Evolutionary conservation across 1,284 basidiomycete genomes (phyloP).

Genomic region (Hymenochaete sp.): DNA sequence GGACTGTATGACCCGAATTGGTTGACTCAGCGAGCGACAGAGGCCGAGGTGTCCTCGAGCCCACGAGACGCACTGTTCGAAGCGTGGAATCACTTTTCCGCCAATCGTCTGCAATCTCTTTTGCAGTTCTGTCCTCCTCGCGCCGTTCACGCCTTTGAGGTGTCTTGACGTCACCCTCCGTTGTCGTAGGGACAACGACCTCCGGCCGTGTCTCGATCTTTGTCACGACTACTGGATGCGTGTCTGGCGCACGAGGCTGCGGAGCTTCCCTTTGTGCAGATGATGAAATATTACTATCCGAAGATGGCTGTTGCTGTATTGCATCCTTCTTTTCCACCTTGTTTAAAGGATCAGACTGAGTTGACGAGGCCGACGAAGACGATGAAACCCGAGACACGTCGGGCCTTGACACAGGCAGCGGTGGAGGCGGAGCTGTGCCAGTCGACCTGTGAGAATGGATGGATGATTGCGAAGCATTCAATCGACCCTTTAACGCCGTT

Average conservation of each 20-base stretch:
- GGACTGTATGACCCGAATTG: slow-evolving; percentile 16
- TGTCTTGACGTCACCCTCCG: slow-evolving; percentile 10
- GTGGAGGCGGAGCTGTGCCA: slow-evolving; percentile 8
- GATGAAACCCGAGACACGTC: slow-evolving; percentile 9
- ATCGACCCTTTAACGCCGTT: slow-evolving; percentile 14
- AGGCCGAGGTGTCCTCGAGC: slow-evolving; percentile 16
- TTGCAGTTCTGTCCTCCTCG: slow-evolving; percentile 10
- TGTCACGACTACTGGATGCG: not conserved
- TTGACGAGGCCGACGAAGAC: slow-evolving; percentile 3
- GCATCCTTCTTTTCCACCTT: no score
- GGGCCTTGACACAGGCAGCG: slow-evolving; percentile 14
- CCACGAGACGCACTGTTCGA: slow-evolving; percentile 17
- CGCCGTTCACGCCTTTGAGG: slow-evolving; percentile 14
- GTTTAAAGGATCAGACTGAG: not conserved
- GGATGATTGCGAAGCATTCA: slow-evolving; percentile 14
- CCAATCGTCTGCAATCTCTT: slow-evolving; percentile 17
- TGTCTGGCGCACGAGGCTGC: slow-evolving; percentile 1
- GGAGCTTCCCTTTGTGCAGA: no score
- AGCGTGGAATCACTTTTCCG: slow-evolving; percentile 18
- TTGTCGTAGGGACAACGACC: slow-evolving; percentile 8
- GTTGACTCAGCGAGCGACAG: slow-evolving; percentile 18
- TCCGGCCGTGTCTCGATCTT: slow-evolving; percentile 4
- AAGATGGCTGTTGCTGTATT: no score
- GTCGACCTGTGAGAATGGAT: slow-evolving; percentile 9
- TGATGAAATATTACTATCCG: not conserved